Percentiles rank a stretch among this genome's conserved stretches.
phyloP scores from a whole-genome alignment of 2,329 filamentous ascomycete species.

The Monosporascus sp. region DNA sequence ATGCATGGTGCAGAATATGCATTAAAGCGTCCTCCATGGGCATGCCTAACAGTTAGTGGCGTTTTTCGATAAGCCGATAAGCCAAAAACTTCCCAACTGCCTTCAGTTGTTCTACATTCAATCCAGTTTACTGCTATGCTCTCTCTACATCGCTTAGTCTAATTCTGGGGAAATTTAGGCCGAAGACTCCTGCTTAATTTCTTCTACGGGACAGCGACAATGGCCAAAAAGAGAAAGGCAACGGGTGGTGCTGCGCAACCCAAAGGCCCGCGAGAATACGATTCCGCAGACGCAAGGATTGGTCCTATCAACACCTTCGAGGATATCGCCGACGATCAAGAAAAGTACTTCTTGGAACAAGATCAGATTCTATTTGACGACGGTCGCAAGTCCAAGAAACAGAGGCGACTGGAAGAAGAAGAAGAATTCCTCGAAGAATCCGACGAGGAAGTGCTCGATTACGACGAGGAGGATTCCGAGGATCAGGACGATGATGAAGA shows the following conservation, averaged over 20 bases:
- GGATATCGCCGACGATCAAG: slow-evolving; percentile 89
- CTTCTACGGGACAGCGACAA: slow-evolving; percentile 23
- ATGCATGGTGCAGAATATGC: too few species aligned
- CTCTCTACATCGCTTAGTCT: not conserved
- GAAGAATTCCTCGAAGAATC: slow-evolving; percentile 54
- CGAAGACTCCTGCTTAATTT: not conserved
- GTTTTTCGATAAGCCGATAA: not conserved
- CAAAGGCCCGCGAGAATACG: slow-evolving; percentile 49
- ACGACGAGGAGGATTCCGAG: slow-evolving; percentile 39
- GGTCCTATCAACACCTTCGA: slow-evolving; percentile 61
- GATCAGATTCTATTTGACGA: slow-evolving; percentile 87
- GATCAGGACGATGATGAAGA: slow-evolving; percentile 45
- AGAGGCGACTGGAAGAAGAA: slow-evolving; percentile 66
- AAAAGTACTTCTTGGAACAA: slow-evolving; percentile 83
- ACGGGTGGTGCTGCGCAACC: slow-evolving; percentile 41
- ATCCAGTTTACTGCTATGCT: not conserved
- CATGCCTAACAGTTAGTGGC: not conserved
- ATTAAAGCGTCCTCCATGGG: too few species aligned
- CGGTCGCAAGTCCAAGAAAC: slow-evolving; percentile 70
- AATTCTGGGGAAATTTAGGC: not conserved
- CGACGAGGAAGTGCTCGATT: slow-evolving; percentile 57
- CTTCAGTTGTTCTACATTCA: not conserved
- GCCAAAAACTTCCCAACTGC: not conserved
- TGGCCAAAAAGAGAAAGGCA: slow-evolving; percentile 70
- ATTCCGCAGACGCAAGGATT: slow-evolving; percentile 57